Conservation (phyloP, 768 basidiomycete genomes). For the Tylopilus vinaceipallidus region DNA sequence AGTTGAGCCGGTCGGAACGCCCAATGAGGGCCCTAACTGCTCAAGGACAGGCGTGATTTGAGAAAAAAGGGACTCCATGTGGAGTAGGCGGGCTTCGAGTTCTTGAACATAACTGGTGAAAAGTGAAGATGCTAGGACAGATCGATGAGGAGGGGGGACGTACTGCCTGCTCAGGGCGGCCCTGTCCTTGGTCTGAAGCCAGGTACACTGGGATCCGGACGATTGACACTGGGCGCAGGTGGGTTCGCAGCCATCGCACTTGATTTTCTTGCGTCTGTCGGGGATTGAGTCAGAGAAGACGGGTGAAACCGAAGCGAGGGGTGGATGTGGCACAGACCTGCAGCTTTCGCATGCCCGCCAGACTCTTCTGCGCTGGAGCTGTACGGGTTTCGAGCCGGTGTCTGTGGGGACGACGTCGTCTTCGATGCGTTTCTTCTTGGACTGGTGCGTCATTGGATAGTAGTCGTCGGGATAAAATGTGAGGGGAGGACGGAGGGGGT, state of each 20-base stretch:
- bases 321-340: conserved; percentile 50
- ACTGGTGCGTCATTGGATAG: conserved; percentile 49
- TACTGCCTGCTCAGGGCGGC: conserved; percentile 89
- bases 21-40: conserved; percentile 58
- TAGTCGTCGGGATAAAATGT: conserved; percentile 42
- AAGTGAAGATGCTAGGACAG: conserved; percentile 18
- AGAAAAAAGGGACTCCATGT: conserved; percentile 84
- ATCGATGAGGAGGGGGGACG: conserved; percentile 29
- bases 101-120: conserved; percentile 80
- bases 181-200: conserved; percentile 90
- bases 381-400: conserved; percentile 63
- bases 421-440: conserved; percentile 77
- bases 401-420: conserved; percentile 53
- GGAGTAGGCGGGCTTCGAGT: conserved; percentile 80
- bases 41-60: conserved; percentile 80
- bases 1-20: conserved; percentile 38
- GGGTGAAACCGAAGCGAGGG: conserved; percentile 6
- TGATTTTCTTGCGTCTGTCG: conserved; percentile 85
- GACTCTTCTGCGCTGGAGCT: conserved; percentile 75
- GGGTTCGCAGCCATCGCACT: conserved; percentile 87
- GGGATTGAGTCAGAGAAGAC: conserved; percentile 16
- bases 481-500: conserved; percentile 16
- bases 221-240: conserved; percentile 79
- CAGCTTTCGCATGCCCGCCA: conserved; percentile 92
- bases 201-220: conserved; percentile 77